A percentile compares a stretch with the other conserved stretches of the same genome.
Evolutionary conservation across 1,139 yeast genomes (phyloP).

Genomic region (Candida freyschussii): DNA sequence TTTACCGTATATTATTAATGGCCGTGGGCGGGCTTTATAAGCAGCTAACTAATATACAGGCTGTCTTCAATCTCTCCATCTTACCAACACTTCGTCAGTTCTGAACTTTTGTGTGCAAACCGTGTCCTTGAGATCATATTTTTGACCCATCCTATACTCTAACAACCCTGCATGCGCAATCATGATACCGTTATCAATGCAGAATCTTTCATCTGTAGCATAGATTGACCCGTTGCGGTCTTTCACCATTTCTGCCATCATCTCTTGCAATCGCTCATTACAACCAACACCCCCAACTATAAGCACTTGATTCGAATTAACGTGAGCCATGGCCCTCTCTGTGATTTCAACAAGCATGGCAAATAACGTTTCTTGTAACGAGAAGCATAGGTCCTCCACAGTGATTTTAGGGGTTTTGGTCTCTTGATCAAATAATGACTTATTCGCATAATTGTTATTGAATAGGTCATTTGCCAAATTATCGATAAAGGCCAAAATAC

Average conservation of each 20-base stretch:
- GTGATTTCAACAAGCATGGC: constrained; percentile 98
- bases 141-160: constrained; percentile 77
- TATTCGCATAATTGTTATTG: constrained; percentile 45
- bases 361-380: constrained; percentile 85
- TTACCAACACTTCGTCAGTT: constrained; percentile 88
- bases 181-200: constrained; percentile 98
- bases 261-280: constrained; percentile 82
- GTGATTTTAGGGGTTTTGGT: constrained; percentile 55
- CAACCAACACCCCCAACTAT: constrained; percentile 99
- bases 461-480: constrained; percentile 69
- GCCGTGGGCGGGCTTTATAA: too few species aligned
- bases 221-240: constrained; percentile 83
- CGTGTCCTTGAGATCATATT: constrained; percentile 56
- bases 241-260: constrained; percentile 92
- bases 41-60: too few species aligned
- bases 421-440: constrained; percentile 41
- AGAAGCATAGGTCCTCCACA: constrained; percentile 84
- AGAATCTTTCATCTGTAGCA: constrained; percentile 95
- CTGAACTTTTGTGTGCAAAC: constrained; percentile 92
- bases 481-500: constrained; percentile 83
- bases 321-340: constrained; percentile 98
- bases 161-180: constrained; percentile 96
- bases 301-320: constrained; percentile 79
- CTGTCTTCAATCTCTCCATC: constrained; percentile 72
- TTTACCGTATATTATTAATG: too few species aligned